Conservation (phyloP, 192 early-diverging fungal genomes). For the Mortierella alpina region DNA sequence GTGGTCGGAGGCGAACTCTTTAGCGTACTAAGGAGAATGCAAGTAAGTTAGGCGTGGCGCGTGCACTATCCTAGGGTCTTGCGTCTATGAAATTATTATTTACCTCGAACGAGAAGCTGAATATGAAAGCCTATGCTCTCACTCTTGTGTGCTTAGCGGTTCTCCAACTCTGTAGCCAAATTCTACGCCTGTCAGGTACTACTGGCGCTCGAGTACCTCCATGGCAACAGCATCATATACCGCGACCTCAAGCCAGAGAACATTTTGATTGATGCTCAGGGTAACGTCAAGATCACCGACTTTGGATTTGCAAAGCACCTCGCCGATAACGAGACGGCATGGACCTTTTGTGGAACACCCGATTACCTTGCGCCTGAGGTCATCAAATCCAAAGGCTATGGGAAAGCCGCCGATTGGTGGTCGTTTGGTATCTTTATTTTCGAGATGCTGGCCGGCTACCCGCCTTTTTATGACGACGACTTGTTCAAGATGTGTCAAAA, state of each 20-base stretch:
- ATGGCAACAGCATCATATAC: slow-evolving; percentile 80
- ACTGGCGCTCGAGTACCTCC: slow-evolving; percentile 83
- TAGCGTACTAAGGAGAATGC: slow-evolving; percentile 77
- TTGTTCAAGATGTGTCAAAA: slow-evolving; percentile 80
- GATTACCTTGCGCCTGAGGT: slow-evolving; percentile 80
- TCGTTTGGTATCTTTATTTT: slow-evolving; percentile 74
- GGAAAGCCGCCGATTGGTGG: slow-evolving; percentile 77
- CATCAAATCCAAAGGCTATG: slow-evolving; percentile 77
- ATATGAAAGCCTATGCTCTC: background rate
- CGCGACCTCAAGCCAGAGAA: slow-evolving; percentile 89
- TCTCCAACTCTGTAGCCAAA: slow-evolving; percentile 76
- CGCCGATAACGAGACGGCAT: slow-evolving; percentile 77
- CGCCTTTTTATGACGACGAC: slow-evolving; percentile 80
- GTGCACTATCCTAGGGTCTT: background rate
- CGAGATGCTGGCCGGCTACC: slow-evolving; percentile 79
- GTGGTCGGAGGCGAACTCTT: slow-evolving; percentile 94
- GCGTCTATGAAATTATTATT: slow-evolving; percentile 2
- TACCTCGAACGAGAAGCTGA: background rate
- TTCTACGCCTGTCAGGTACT: slow-evolving; percentile 84
- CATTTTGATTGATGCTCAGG: slow-evolving; percentile 77
- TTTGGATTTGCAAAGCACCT: slow-evolving; percentile 90
- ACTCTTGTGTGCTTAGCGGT: slow-evolving; percentile 53
- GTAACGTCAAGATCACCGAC: slow-evolving; percentile 88
- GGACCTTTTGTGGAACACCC: slow-evolving; percentile 89
- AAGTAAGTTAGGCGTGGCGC: slow-evolving; percentile 63